Evolutionary conservation across 768 basidiomycete species (phyloP).

Genomic region (Termitomyces titanicus): DNA sequence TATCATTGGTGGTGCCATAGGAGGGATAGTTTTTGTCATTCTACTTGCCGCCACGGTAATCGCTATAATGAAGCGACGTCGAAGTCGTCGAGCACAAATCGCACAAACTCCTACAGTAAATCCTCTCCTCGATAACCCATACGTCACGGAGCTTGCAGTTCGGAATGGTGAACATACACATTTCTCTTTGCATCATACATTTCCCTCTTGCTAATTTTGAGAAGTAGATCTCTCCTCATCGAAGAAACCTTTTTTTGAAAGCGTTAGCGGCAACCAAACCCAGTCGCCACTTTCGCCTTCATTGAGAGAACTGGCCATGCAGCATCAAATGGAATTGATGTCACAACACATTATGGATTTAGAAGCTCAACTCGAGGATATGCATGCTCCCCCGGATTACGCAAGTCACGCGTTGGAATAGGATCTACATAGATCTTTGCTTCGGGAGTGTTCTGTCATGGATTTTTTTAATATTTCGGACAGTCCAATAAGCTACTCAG

Average conservation of each 20-base stretch:
- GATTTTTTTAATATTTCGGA: too few relatives aligned
- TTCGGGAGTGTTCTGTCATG: too few relatives aligned
- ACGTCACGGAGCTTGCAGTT: background rate
- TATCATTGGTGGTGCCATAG: background rate
- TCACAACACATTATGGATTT: background rate
- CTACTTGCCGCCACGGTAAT: background rate
- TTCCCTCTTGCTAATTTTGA: background rate
- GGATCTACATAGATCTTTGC: background rate
- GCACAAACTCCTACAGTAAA: background rate
- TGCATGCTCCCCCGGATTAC: background rate
- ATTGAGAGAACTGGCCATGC: background rate
- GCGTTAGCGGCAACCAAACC: background rate
- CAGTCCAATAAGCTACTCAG: too few relatives aligned
- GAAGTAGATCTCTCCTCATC: background rate
- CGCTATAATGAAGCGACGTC: background rate
- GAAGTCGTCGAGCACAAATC: background rate
- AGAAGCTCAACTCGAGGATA: background rate
- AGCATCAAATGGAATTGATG: background rate
- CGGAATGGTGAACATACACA: background rate
- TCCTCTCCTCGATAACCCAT: background rate
- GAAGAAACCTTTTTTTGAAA: background rate
- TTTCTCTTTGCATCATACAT: background rate
- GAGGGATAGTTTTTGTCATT: background rate
- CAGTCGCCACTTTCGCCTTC: background rate
- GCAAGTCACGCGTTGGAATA: background rate